A percentile compares a stretch with the other conserved stretches of the same genome.
phyloP scores from a whole-genome alignment of 2,329 filamentous ascomycete genomes.

The Aspergillus fischeri region DNA sequence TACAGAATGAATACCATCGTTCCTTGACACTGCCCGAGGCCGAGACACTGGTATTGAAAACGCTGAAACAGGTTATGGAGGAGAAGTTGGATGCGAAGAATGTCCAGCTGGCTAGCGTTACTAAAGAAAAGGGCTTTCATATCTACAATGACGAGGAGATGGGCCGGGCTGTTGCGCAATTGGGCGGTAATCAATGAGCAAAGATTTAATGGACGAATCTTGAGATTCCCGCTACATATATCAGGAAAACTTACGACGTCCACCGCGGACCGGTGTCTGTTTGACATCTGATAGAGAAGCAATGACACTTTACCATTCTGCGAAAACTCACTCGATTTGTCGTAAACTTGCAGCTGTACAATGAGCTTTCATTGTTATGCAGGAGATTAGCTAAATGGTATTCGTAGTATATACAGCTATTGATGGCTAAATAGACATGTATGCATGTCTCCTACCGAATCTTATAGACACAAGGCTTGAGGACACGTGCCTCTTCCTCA shows the following conservation, averaged over 20 bases:
- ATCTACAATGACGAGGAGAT: conserved; percentile 99
- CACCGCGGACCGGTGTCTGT: conserved; percentile 14
- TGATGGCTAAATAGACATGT: background rate
- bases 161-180: conserved; percentile 80
- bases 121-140: conserved; percentile 94
- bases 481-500: conserved; percentile 62
- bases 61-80: conserved; percentile 99
- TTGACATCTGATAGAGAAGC: conserved; percentile 28
- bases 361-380: background rate
- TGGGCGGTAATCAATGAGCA: conserved; percentile 42
- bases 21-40: conserved; percentile 89
- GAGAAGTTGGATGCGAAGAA: conserved; percentile 99
- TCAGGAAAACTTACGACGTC: conserved; percentile 10
- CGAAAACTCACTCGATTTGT: conserved; percentile 1
- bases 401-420: background rate
- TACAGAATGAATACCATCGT: conserved; percentile 99
- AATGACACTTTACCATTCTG: conserved; percentile 20
- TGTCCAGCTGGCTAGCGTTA: conserved; percentile 95
- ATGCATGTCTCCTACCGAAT: conserved; percentile 54
- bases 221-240: conserved; percentile 12
- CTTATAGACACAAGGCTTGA: conserved; percentile 98
- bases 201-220: conserved; percentile 13
- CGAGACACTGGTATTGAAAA: conserved; percentile 94
- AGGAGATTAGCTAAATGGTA: background rate
- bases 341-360: background rate